Conservation (phyloP, 495 filamentous ascomycete species). For the Aspergillus heteromorphus region DNA sequence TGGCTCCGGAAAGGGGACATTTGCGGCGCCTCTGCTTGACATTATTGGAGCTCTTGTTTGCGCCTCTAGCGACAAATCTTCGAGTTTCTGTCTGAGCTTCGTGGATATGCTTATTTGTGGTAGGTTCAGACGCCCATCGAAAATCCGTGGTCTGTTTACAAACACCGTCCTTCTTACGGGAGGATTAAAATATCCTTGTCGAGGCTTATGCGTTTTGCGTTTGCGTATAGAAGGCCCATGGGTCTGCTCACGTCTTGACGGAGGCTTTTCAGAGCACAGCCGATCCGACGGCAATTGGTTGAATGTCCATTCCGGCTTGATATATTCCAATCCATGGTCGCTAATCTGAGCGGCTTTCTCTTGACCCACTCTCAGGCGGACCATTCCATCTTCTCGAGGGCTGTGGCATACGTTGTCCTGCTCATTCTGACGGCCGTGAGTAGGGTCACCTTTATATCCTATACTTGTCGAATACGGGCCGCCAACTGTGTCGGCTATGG, state of each 20-base stretch:
- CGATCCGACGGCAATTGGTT: background rate
- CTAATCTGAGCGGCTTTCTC: conserved; percentile 11
- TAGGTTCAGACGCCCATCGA: background rate
- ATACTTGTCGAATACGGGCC: background rate
- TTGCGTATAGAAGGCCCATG: no score
- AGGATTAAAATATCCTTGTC: background rate
- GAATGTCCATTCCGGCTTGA: background rate
- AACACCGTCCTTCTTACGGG: background rate
- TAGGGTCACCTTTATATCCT: no score
- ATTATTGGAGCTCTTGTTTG: background rate
- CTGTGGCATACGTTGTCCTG: background rate
- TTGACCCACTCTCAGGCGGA: conserved; percentile 12
- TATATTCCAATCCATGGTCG: background rate
- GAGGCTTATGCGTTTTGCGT: background rate
- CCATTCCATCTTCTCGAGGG: conserved; percentile 5
- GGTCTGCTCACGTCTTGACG: no score
- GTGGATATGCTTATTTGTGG: background rate
- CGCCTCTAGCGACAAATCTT: background rate
- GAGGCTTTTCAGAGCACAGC: background rate
- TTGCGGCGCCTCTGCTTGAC: background rate
- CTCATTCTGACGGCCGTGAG: background rate
- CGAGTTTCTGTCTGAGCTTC: background rate
- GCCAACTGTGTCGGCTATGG: background rate
- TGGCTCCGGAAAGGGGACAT: background rate
- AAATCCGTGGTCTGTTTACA: background rate